Percentiles rank a stretch among this genome's conserved stretches.
Conservation (phyloP, 1,139 yeast genomes). For the Sugiyamaella pinicola region DNA sequence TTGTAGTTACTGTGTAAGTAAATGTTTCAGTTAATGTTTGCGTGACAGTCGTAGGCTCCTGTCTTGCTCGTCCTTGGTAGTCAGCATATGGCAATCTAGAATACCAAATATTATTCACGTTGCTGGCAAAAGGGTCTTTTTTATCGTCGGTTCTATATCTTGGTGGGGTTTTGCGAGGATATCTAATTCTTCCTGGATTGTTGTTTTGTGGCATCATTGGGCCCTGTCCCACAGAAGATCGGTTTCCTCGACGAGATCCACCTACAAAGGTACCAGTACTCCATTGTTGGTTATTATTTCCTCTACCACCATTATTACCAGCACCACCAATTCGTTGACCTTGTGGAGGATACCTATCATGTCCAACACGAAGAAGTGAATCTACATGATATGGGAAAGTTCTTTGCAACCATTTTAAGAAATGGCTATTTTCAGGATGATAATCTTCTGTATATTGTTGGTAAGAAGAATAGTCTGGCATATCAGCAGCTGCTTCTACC, state of each 20-base stretch:
- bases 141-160: not conserved
- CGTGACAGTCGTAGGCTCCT: constrained; percentile 5
- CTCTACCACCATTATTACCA: not conserved
- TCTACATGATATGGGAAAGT: constrained; percentile 11
- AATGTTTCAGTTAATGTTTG: constrained; percentile 10
- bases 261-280: not conserved
- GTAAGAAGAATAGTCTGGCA: not conserved
- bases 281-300: not conserved
- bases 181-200: not conserved
- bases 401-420: constrained; percentile 11
- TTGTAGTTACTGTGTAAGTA: constrained; percentile 15
- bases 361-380: constrained; percentile 4
- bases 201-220: not conserved
- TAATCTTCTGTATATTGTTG: not conserved
- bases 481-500: not conserved
- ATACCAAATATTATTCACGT: not conserved
- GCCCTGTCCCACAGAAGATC: not conserved
- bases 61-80: constrained; percentile 2
- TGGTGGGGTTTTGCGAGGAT: constrained; percentile 3
- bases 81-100: constrained; percentile 10
- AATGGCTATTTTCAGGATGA: constrained; percentile 7
- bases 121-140: not conserved
- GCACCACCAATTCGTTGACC: not conserved
- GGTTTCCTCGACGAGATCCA: not conserved
- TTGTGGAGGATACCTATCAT: not conserved